A percentile compares a stretch with the other conserved stretches of the same genome.
Evolutionary conservation across 306 rosid genomes (phyloP).

Genomic region (Datisca glomerata): DNA sequence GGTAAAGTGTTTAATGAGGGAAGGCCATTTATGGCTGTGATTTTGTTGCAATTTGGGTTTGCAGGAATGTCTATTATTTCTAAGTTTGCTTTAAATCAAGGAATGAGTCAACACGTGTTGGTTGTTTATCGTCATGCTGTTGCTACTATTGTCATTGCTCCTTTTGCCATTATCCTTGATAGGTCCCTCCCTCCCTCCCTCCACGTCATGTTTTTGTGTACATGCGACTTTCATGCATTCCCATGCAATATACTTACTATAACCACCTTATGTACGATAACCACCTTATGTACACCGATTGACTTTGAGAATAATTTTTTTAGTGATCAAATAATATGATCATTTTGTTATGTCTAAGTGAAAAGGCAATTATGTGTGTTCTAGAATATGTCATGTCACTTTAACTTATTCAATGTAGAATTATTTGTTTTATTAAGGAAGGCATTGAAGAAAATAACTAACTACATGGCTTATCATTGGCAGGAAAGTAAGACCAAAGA

Average conservation of each 20-base stretch:
- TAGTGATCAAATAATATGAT: too few species aligned
- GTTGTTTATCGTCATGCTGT: constrained; percentile 30
- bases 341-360: too few species aligned
- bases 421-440: too few species aligned
- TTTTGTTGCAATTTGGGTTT: constrained; percentile 32
- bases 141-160: constrained; percentile 27
- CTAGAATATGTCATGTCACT: too few species aligned
- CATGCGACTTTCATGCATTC: too few species aligned
- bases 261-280: too few species aligned
- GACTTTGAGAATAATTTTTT: too few species aligned
- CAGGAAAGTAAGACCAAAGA: constrained; percentile 39
- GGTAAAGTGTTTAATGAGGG: constrained; percentile 2
- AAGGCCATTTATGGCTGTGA: constrained; percentile 27
- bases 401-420: too few species aligned
- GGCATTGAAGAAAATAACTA: background rate
- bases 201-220: too few species aligned
- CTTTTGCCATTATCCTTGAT: constrained; percentile 37
- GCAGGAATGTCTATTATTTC: constrained; percentile 34
- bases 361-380: too few species aligned
- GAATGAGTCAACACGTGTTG: constrained; percentile 39
- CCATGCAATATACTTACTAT: too few species aligned
- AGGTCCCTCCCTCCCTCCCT: constrained; percentile 16
- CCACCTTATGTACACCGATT: too few species aligned
- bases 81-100: constrained; percentile 30
- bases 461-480: background rate